phyloP scores from a whole-genome alignment of 495 filamentous ascomycete species.

The Mytilinidion resinicola region DNA sequence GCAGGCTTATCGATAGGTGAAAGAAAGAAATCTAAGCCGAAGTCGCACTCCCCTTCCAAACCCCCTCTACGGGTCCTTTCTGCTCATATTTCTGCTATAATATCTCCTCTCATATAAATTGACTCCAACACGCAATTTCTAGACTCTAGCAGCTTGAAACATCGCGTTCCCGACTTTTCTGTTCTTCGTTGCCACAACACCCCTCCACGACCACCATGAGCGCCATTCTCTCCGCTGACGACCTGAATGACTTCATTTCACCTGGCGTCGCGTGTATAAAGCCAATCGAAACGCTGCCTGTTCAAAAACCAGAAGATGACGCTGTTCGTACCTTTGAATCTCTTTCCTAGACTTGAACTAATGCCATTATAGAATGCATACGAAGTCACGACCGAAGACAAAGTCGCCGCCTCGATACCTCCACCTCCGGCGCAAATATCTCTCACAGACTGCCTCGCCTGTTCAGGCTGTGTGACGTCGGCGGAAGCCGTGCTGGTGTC shows the following conservation, averaged over 20 bases:
- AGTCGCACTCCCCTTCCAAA: neutral
- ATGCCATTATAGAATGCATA: conserved; percentile 52
- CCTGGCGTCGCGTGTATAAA: conserved; percentile 98
- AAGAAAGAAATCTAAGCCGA: neutral
- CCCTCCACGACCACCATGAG: conserved; percentile 54
- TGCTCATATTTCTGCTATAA: neutral
- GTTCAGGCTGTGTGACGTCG: conserved; percentile 94
- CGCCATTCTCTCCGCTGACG: conserved; percentile 91
- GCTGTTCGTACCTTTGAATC: conserved; percentile 8
- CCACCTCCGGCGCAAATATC: conserved; percentile 78
- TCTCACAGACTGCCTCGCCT: conserved; percentile 93
- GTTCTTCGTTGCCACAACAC: neutral
- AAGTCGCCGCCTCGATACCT: conserved; percentile 51
- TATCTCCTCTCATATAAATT: neutral
- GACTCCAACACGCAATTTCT: too few species aligned
- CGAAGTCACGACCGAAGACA: conserved; percentile 89
- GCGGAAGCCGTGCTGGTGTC: conserved; percentile 92
- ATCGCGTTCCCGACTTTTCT: neutral
- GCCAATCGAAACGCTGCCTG: conserved; percentile 82
- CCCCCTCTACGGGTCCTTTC: neutral
- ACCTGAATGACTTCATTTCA: conserved; percentile 97
- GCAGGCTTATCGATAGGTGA: conserved; percentile 4
- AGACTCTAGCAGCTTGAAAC: too few species aligned
- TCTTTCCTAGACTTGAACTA: conserved; percentile 16
- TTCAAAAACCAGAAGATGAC: conserved; percentile 38